Evolutionary conservation across 768 basidiomycete species (phyloP).

Genomic region (Mycena amicta): DNA sequence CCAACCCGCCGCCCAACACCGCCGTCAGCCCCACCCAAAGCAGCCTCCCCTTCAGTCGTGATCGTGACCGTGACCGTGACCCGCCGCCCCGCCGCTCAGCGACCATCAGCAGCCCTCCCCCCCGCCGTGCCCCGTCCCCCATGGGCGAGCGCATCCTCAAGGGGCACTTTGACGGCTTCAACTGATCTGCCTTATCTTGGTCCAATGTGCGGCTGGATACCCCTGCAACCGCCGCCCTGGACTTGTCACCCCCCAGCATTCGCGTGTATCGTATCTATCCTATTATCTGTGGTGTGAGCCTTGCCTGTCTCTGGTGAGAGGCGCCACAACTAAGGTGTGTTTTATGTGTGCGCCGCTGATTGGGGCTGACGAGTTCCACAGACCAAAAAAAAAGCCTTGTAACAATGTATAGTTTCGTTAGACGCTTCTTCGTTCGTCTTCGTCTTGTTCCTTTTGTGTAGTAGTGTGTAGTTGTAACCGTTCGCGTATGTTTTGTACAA

Average conservation of each 20-base stretch:
- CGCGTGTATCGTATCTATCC: neutral
- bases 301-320: neutral
- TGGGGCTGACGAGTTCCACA: neutral
- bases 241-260: neutral
- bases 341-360: neutral
- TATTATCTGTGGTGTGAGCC: neutral
- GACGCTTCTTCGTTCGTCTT: too few relatives aligned
- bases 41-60: conserved; percentile 27
- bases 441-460: too few relatives aligned
- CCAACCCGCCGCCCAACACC: conserved; percentile 56
- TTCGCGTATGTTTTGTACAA: neutral
- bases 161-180: conserved; percentile 91
- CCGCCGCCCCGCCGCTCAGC: conserved; percentile 59
- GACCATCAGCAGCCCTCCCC: conserved; percentile 50
- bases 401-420: neutral
- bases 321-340: neutral
- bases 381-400: neutral
- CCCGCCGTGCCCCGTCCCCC: conserved; percentile 75
- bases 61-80: conserved; percentile 29
- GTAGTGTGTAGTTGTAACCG: too few relatives aligned
- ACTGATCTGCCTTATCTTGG: conserved; percentile 40
- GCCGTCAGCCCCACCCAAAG: conserved; percentile 45
- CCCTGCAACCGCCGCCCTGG: neutral
- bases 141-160: conserved; percentile 92
- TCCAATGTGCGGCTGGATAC: neutral